Evolutionary conservation across 75 land plant species (phyloP), one percentile per base, ranked within the genome.

Genomic region (Isoetes taiwanensis): DNA sequence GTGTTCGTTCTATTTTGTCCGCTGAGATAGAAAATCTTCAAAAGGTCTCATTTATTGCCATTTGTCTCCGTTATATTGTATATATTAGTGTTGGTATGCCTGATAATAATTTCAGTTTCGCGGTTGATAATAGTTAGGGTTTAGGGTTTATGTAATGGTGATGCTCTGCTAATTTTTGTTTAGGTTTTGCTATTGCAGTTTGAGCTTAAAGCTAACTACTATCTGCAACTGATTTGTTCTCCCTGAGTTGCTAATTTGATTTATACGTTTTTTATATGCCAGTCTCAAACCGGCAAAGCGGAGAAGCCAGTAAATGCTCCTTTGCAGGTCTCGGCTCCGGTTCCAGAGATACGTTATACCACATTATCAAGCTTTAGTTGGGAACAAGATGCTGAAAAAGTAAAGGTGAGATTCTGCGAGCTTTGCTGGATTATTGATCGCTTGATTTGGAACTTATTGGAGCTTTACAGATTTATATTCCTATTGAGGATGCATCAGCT

Each of bases 311-410:
- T 10, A 14, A 37, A 14, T 10, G 12, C 39, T 10, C 64, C 65
- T 2, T 52, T 39, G 9, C 52, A 64, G 54, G 64, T 28, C 2
- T 34, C 34, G 14, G 30, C 34, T n/a, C n/a, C 62, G 35, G 50
- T 38, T 14, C 61, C 78, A 5, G 48, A 62, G 11, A 1, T 68
- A 5, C 70, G 24, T 16, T 90, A 90, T 58, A 53, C 41, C 32
- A 72, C 76, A 2, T 73, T 86, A n/a, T 43, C 64, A 11, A 71
- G 81, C 23, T 86, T 90, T 63, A 86, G 93, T 63, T 90, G 86
- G 86, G 96, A 90, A 59, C 93, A 90, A 48, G 96, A 86, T 46
- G 58, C 37, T 71, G 90, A 90, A 23, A 82, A 82, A 80, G 70
- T 90, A 41, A 90, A 84, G 93, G 96, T 90, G 41, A 26, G 61